Base-by-base conservation (phyloP, 2,329 filamentous ascomycete species). In the Cordyceps tenuipes region DNA sequence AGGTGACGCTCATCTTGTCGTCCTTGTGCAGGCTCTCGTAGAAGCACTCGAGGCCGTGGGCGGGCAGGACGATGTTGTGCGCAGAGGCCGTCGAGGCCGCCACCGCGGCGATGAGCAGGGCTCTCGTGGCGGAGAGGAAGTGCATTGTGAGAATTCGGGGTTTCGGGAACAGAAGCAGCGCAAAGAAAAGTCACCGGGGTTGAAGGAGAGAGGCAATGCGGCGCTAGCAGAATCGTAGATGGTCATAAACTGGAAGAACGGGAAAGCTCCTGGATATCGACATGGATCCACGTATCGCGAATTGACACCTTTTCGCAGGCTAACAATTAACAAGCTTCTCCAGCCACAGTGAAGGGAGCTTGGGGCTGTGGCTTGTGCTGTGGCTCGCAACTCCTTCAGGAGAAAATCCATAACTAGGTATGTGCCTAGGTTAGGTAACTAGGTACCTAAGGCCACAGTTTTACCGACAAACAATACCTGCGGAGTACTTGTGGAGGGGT, bases 1-100 rank as follows among this genome's bases (percentile, higher is more conserved):
- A 99, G 34, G 92, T 96, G 62, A 99, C 92, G 9, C 91, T 97
- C 94, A 99, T 99, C 76, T 88, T 90, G 79, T 99, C 94, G 75
- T 96, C 94, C 73, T 83, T 85, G 79, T 96, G 93, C 62, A 99
- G 85, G 68, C 81, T 76, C 79, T 99, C 94, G 80, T 96, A 90
- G 82, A 97, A 99, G 81, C 94, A 99, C 80, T 99, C 94, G 76
- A 91, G 85, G 71, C 91, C 90, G 77, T 99, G 91, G 68, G 92
- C 88, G 64, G 88, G 88, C 70, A 99, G 86, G 74, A 94, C 90
- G 76, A 99, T 97, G 80, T 95, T 97, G 84, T 99, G 94, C 68
- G 90, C 91, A 66, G 83, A 81, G 66, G 86, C 81, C 68, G 84
- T 82, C 68, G 86, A 79, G 67, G 76, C 72, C 69, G 70, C 68